A percentile compares a stretch with the other conserved stretches of the same genome.
These are phyloP conservation scores for Colletotrichum scovillei DNA, from an alignment of 2,329 filamentous ascomycete species.

Conservation along the genomic window DNA sequence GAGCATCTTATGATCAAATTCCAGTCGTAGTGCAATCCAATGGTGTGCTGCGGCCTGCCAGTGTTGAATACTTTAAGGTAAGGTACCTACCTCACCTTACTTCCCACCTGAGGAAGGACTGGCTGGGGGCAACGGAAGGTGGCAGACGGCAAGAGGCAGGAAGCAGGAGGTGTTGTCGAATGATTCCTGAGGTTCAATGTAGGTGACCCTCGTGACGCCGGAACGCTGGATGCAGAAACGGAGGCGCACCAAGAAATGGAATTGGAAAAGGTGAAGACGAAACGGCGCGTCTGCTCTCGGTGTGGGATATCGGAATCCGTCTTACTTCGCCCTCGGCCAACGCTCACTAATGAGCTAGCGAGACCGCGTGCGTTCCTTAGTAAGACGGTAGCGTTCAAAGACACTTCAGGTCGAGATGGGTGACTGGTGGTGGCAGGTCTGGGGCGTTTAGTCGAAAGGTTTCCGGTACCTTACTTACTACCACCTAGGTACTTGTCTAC, in stretches of 20 bases:
- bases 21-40: neutral
- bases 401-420: neutral
- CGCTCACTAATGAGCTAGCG: neutral
- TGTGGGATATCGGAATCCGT: neutral
- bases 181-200: neutral
- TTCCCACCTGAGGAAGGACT: neutral
- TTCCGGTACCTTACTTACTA: constrained; percentile 8
- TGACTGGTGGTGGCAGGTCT: constrained; percentile 6
- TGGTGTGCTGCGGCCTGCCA: neutral
- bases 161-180: neutral
- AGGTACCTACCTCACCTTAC: too few relatives aligned
- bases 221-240: neutral
- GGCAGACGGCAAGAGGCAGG: constrained; percentile 14
- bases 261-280: neutral
- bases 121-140: constrained; percentile 9
- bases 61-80: neutral
- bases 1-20: neutral
- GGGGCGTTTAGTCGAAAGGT: constrained; percentile 21
- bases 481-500: too few relatives aligned
- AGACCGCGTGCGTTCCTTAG: neutral
- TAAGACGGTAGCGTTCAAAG: constrained; percentile 7
- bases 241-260: neutral
- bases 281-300: neutral
- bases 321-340: neutral
- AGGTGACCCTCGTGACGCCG: neutral